These are phyloP conservation scores for Purshia tridentata DNA, from an alignment of 306 rosid genomes.

Conservation along the genomic window DNA sequence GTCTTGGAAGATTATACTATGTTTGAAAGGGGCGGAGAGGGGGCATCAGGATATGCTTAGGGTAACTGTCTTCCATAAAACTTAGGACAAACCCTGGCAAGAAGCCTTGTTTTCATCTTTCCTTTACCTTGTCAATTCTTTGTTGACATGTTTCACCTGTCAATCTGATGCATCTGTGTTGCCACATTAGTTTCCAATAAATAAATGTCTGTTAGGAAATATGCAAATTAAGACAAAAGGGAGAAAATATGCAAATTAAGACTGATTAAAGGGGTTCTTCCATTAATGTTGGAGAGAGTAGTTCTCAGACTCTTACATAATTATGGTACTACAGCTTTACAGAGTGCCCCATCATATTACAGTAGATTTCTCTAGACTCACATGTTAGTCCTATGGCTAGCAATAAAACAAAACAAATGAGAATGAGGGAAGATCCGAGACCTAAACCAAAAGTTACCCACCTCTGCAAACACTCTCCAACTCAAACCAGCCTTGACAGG, in stretches of 20 bases:
- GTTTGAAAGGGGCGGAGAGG: no score
- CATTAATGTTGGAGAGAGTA: constrained; percentile 18
- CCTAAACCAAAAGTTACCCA: constrained; percentile 39
- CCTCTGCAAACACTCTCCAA: constrained; percentile 28
- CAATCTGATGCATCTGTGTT: background rate
- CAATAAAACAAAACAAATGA: constrained; percentile 45
- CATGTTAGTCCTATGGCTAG: constrained; percentile 36
- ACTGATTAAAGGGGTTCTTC: constrained; percentile 6
- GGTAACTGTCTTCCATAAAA: background rate
- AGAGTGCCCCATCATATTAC: constrained; percentile 9
- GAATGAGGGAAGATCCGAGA: constrained; percentile 39
- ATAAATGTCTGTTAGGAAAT: background rate
- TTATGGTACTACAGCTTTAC: constrained; percentile 6
- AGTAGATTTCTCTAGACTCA: constrained; percentile 11
- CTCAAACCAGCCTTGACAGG: constrained; percentile 30
- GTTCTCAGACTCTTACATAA: constrained; percentile 1
- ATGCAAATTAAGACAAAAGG: background rate
- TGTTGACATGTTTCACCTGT: background rate
- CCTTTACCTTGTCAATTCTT: background rate
- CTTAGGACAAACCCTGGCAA: background rate
- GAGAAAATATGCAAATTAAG: background rate
- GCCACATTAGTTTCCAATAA: background rate
- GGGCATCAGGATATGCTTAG: background rate
- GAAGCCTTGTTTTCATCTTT: background rate
- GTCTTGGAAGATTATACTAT: no score